Conservation (phyloP, 805 yeast genomes). For the Cyberlindnera samutprakarnensis region DNA sequence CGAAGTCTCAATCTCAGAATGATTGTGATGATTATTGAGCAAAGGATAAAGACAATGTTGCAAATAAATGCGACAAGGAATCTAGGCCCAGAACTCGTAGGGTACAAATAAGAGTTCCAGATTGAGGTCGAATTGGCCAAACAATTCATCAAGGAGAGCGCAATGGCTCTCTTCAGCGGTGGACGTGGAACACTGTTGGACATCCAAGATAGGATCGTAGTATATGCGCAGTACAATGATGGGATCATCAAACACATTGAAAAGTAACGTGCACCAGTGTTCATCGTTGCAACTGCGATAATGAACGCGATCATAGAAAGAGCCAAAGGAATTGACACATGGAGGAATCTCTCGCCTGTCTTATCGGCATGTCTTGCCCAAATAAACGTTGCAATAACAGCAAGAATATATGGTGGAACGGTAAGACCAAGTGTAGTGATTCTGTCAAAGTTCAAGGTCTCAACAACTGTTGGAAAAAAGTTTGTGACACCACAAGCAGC, state of each 20-base stretch:
- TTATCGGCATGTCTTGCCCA: slow-evolving; percentile 52
- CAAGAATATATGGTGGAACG: slow-evolving; percentile 50
- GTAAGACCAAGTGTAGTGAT: slow-evolving; percentile 48
- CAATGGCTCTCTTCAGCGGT: slow-evolving; percentile 51
- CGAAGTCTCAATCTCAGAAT: slow-evolving; percentile 31
- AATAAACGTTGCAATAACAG: slow-evolving; percentile 41
- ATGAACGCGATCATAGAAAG: slow-evolving; percentile 39
- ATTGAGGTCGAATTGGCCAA: slow-evolving; percentile 48
- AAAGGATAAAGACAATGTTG: slow-evolving; percentile 38
- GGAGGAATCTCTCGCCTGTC: slow-evolving; percentile 48
- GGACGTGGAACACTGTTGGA: slow-evolving; percentile 51
- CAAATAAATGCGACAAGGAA: slow-evolving; percentile 40
- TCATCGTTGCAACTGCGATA: slow-evolving; percentile 40
- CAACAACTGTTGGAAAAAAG: slow-evolving; percentile 55
- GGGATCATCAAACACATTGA: slow-evolving; percentile 57
- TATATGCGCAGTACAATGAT: slow-evolving; percentile 45
- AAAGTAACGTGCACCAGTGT: slow-evolving; percentile 50
- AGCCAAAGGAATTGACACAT: slow-evolving; percentile 35
- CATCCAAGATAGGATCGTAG: slow-evolving; percentile 47
- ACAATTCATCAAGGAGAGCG: slow-evolving; percentile 50
- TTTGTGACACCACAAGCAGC: slow-evolving; percentile 57
- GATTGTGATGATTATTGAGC: slow-evolving; percentile 33
- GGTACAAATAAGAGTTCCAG: slow-evolving; percentile 48
- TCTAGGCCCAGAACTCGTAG: slow-evolving; percentile 36
- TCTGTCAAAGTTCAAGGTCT: slow-evolving; percentile 42